phyloP scores from a whole-genome alignment of 768 basidiomycete species.

The Amanita fuliginea region DNA sequence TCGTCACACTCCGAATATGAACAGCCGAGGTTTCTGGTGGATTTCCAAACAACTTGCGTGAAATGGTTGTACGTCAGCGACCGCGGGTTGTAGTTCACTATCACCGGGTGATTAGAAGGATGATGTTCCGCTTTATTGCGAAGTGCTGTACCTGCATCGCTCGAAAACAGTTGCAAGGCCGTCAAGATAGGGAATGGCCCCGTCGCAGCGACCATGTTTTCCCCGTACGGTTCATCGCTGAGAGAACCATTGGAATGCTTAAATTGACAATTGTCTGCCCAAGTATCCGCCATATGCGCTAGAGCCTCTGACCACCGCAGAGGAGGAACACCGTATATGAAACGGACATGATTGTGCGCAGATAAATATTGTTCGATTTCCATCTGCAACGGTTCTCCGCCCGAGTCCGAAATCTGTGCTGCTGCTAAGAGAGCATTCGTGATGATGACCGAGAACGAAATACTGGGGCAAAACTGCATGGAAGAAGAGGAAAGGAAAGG shows the following conservation, averaged over 20 bases:
- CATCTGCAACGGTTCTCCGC: conserved; percentile 8
- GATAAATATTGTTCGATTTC: conserved; percentile 24
- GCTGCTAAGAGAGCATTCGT: too few species aligned
- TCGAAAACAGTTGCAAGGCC: conserved; percentile 37
- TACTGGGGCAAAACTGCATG: too few species aligned
- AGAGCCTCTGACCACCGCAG: conserved; percentile 39
- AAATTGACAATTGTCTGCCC: conserved; percentile 41
- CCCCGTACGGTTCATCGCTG: conserved; percentile 32
- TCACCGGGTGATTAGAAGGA: too few species aligned
- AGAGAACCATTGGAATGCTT: conserved; percentile 34
- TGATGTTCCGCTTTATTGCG: not conserved
- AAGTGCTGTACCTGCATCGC: conserved; percentile 31
- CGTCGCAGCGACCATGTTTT: conserved; percentile 46
- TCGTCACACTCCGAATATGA: conserved; percentile 36
- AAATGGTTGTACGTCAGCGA: conserved; percentile 43
- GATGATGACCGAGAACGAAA: too few species aligned
- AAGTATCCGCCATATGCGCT: conserved; percentile 34
- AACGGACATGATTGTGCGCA: conserved; percentile 30
- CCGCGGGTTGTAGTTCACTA: conserved; percentile 30
- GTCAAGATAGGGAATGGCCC: conserved; percentile 29
- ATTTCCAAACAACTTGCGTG: conserved; percentile 61
- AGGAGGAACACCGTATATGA: conserved; percentile 25
- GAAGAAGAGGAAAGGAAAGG: not conserved
- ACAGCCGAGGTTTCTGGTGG: conserved; percentile 48
- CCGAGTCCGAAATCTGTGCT: too few species aligned